These are phyloP conservation scores for Pseudomonodictys pantanalensis DNA, from an alignment of 495 filamentous ascomycete species.

Conservation along the genomic window DNA sequence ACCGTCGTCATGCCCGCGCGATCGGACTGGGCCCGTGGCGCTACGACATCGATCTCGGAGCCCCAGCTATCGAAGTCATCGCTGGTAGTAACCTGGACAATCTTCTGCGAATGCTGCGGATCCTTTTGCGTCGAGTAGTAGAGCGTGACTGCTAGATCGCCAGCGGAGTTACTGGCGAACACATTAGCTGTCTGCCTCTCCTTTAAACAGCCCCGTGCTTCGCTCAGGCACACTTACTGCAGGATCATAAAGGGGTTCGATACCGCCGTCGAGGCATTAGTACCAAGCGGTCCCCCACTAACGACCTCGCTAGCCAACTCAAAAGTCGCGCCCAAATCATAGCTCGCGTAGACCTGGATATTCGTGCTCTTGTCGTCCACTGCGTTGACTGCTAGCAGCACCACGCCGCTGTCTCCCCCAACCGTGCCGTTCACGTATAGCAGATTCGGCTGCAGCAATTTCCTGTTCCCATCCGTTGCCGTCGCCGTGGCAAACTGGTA, in stretches of 20 bases:
- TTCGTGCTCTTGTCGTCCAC: slow-evolving; percentile 21
- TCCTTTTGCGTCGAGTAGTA: slow-evolving; percentile 72
- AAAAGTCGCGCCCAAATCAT: slow-evolving; percentile 48
- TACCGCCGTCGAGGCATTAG: slow-evolving; percentile 61
- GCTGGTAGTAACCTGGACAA: slow-evolving; percentile 57
- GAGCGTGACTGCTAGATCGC: slow-evolving; percentile 48
- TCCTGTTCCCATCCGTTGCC: background rate
- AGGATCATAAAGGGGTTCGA: slow-evolving; percentile 68
- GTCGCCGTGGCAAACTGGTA: slow-evolving; percentile 7
- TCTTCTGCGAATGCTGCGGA: slow-evolving; percentile 55
- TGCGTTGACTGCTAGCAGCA: slow-evolving; percentile 25
- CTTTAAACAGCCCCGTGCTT: background rate
- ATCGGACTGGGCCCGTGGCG: slow-evolving; percentile 53
- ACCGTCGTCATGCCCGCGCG: slow-evolving; percentile 66
- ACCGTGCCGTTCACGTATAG: slow-evolving; percentile 20
- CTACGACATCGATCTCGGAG: slow-evolving; percentile 58
- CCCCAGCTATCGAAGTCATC: slow-evolving; percentile 57
- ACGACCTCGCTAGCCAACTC: slow-evolving; percentile 62
- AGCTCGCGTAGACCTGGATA: slow-evolving; percentile 22
- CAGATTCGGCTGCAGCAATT: slow-evolving; percentile 21
- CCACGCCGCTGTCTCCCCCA: slow-evolving; percentile 9
- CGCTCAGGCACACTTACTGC: slow-evolving; percentile 15
- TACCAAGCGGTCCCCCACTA: slow-evolving; percentile 56
- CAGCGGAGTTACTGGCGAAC: no score
- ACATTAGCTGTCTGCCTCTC: background rate